Evolutionary conservation across 345 rosid species (phyloP).

Genomic region (Bruguiera gymnorhiza): DNA sequence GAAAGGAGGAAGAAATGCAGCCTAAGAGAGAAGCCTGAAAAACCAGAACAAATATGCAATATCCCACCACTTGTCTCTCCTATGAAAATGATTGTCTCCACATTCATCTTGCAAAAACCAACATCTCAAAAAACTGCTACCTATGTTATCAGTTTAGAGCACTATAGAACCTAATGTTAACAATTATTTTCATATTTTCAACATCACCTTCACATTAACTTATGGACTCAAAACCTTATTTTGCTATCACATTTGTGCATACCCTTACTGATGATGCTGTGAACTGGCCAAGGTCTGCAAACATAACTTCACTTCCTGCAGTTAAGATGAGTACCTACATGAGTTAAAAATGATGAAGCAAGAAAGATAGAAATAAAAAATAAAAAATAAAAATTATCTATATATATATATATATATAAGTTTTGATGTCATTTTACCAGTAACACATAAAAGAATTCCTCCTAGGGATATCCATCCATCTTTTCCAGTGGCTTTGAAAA

Average conservation of each 20-base stretch:
- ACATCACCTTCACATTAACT: background rate
- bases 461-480: conserved; percentile 88
- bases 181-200: background rate
- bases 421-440: conserved; percentile 46
- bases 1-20: background rate
- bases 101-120: background rate
- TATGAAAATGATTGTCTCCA: background rate
- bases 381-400: background rate
- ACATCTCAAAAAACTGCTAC: background rate
- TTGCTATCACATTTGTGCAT: conserved; percentile 18
- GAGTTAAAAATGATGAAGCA: conserved; percentile 12
- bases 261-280: conserved; percentile 78
- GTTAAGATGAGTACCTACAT: conserved; percentile 21
- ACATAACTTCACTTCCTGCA: conserved; percentile 86
- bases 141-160: conserved; percentile 6
- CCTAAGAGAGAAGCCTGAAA: no score
- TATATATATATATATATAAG: background rate
- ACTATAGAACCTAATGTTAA: background rate
- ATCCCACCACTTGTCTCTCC: background rate
- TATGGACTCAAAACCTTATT: background rate
- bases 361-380: background rate
- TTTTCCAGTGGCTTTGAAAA: conserved; percentile 63
- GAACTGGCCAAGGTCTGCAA: conserved; percentile 74
- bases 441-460: conserved; percentile 72
- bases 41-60: background rate